Evolutionary conservation across 805 yeast genomes (phyloP), one percentile per base, ranked within the genome.

Genomic region (Cyberlindnera japonica): DNA sequence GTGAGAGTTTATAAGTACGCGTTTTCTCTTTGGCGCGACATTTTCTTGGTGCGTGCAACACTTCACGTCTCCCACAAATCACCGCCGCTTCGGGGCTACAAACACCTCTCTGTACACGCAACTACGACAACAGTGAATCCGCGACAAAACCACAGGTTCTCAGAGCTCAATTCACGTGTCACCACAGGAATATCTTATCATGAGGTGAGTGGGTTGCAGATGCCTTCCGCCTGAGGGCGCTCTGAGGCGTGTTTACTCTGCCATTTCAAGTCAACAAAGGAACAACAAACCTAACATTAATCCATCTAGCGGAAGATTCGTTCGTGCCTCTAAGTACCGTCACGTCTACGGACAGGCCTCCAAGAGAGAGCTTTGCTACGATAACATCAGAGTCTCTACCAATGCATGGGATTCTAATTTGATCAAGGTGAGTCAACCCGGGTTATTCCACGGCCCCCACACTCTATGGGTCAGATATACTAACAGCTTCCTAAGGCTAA

Each of bases 361-460:
- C 45, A 66, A 80, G 68, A 69, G 54, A 44, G 75, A 70, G 45
- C 52, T 67, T 23, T 67, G 68, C 39, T 70, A 66, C 45, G 74
- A 69, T 41, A 70, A 70, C 49, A 51, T 85, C 50, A 81, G 77
- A 55, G 76, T 83, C 41, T 85, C 95, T 51, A 81, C 86, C 58
- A 90, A 89, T 58, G 99, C 98, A 2, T 93, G 96, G 86, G 99
- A 93, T 63, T 85, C 96, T 37, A 91, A 91, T 62, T 71, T 93
- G 49, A 75, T 93, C 50, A 80, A 88, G 55, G 68, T 61, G 43
- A 3, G 62, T 49, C 17, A 5, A 3, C 16, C 19, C 18, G 12
- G 9, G 22, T 4, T 31, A 7, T 22, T 11, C 17, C 29, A 16
- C 37, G 5, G 26, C n/a, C 13, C 5, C 14, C 17, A 28, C 9